A percentile compares a stretch with the other conserved stretches of the same genome.
phyloP scores from a whole-genome alignment of 176 grass and related monocot species.

The barley (Hordeum vulgare) region MorexV3_pseudomolecules_assembly NC_058519.1:620986193-620986692 shows the following conservation, averaged over 20 bases:
- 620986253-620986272: neutral
- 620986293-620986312: constrained; percentile 15
- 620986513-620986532: neutral
- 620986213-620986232: constrained; percentile 21
- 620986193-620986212: constrained; percentile 16
- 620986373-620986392: constrained; percentile 18
- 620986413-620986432: constrained; percentile 38
- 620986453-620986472: neutral
- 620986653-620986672: no score
- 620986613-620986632: neutral
- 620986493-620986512: constrained; percentile 17
- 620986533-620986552: neutral
- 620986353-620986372: constrained; percentile 7
- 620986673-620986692: neutral
- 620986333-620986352: constrained; percentile 28
- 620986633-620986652: neutral
- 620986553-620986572: neutral
- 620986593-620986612: neutral
- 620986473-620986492: neutral
- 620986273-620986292: constrained; percentile 13
- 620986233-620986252: constrained; percentile 16
- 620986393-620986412: constrained; percentile 30
- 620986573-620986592: neutral
- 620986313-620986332: constrained; percentile 18
- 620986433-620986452: neutral